Base-by-base conservation (phyloP, 768 basidiomycete species). In the Punctularia strigosozonata region DNA sequence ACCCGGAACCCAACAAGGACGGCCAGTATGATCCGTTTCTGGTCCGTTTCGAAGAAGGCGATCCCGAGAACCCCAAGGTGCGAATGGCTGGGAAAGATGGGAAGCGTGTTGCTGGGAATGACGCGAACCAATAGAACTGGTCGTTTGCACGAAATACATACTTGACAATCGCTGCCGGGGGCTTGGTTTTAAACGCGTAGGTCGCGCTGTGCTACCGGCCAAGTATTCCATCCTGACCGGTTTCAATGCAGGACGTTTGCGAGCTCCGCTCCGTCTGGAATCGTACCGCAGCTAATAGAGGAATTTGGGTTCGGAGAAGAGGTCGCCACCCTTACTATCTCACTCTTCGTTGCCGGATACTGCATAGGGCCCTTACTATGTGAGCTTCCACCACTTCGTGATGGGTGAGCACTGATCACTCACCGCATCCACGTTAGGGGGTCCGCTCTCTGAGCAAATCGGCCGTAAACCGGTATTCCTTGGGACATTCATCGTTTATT, bases 281-380 rank as follows among this genome's bases (percentile, higher is more conserved):
- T 76, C 40, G 55, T 70, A 22, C 52, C 56, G 2, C 49, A 62
- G 14, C 49, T 81, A 25, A 61, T 60, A 44, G 40, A 61, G 6
- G 53, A 71, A 24, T 77, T 77, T 43, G 45, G 58, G 7, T 63
- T 80, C 50, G 65, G 68, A 4, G 15, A 57, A 22, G 75, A 71
- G 50, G 63, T 75, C 19, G 74, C 60, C 4, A 66, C 63, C 6
- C 61, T 80, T 34, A 70, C 68, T 0, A 64, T 80, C 23, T 70
- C 79, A 2, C 63, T 81, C 4, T 81, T 80, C 52, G 68, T 81
- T 12, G 65, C 64, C n/a, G 79, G 79, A n/a, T 80, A 77, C 47
- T 74, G 70, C 43, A 63, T 78, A 17, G 78, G 78, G 0, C 77
- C 77, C 3, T 52, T 77, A 5, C 33, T 75, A 4, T 81, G 73